Conservation (phyloP, 345 rosid species). For the Arabis hirsuta region DNA sequence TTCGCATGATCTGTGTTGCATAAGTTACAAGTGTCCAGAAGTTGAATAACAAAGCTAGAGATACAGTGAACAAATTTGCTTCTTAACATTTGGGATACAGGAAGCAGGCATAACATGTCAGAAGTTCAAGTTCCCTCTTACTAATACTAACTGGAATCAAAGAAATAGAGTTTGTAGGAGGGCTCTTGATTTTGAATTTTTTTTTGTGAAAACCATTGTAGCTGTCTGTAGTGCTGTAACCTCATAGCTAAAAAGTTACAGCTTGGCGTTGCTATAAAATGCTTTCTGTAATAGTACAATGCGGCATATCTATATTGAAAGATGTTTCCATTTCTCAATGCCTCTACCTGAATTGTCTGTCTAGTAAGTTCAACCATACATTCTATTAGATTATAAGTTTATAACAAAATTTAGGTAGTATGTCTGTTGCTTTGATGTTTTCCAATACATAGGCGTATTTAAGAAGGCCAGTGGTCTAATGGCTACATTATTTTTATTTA, state of each 20-base stretch:
- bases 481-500: not conserved
- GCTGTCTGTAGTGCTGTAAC: not conserved
- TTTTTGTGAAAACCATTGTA: not conserved
- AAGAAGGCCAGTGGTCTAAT: not conserved
- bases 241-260: not conserved
- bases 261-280: constrained; percentile 1
- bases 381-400: not conserved
- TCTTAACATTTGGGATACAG: not conserved
- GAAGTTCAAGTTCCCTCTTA: too few species aligned
- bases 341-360: not conserved
- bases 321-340: not conserved
- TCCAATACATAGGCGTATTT: not conserved
- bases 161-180: not conserved
- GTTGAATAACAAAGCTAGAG: constrained; percentile 5
- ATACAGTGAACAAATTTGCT: not conserved
- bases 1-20: constrained; percentile 4
- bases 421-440: constrained; percentile 6
- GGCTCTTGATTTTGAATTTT: not conserved
- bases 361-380: not conserved
- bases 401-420: not conserved
- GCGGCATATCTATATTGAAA: not conserved
- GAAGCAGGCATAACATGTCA: not conserved
- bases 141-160: too few species aligned
- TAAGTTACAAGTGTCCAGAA: not conserved
- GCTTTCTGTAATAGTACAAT: constrained; percentile 8